Percentiles rank a stretch among this genome's conserved stretches.
Conservation (phyloP, 139 green algal genomes). For the Deuterostichococcus epilithicus region DNA sequence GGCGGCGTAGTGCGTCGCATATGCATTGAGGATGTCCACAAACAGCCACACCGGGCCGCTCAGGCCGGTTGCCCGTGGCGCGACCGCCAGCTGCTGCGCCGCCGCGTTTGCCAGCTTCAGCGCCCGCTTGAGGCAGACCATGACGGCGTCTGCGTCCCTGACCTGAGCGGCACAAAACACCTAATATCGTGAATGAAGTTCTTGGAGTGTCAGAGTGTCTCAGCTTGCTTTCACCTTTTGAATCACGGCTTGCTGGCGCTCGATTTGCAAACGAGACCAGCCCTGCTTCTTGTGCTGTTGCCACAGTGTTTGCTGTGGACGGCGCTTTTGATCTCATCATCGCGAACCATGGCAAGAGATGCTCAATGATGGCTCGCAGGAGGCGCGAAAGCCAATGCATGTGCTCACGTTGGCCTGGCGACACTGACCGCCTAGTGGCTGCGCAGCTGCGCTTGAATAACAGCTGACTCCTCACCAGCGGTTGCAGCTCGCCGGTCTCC, state of each 20-base stretch:
- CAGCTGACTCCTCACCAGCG: constrained; percentile 21
- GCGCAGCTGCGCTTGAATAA: too few species aligned
- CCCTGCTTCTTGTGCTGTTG: too few species aligned
- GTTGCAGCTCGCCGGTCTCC: neutral
- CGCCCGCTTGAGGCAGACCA: constrained; percentile 73
- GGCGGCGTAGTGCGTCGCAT: constrained; percentile 62
- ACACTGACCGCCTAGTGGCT: too few species aligned
- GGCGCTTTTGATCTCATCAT: too few species aligned
- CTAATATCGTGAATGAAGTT: neutral
- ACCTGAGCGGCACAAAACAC: constrained; percentile 19
- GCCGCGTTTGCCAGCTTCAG: constrained; percentile 73
- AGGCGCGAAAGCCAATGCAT: too few species aligned
- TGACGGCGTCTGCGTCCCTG: constrained; percentile 57
- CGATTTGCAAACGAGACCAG: too few species aligned
- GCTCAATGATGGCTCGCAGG: too few species aligned
- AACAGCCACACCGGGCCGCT: constrained; percentile 52
- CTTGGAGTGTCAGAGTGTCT: neutral
- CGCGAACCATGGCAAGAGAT: too few species aligned
- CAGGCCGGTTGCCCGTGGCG: constrained; percentile 15
- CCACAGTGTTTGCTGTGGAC: too few species aligned
- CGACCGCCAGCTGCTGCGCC: constrained; percentile 67
- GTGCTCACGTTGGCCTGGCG: too few species aligned
- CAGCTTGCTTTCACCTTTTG: neutral
- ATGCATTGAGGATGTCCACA: constrained; percentile 83
- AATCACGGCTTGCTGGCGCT: too few species aligned